Percentiles rank a stretch among this genome's conserved stretches.
phyloP scores from a whole-genome alignment of 108 stramenopile species.

The Mayamaea pseudoterrestris region DNA sequence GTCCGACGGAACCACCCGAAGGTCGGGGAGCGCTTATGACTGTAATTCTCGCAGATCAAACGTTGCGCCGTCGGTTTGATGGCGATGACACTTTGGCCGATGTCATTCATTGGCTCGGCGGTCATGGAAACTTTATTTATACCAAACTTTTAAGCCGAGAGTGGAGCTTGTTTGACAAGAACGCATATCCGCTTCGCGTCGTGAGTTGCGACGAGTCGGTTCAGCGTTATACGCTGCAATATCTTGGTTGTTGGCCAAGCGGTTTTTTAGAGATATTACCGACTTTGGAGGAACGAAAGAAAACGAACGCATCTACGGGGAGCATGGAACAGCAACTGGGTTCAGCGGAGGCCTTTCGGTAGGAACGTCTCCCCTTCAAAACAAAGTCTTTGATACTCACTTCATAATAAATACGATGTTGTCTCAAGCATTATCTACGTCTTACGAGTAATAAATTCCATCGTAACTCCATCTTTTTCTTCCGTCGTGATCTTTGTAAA shows the following conservation, averaged over 20 bases:
- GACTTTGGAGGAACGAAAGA: constrained; percentile 31
- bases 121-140: constrained; percentile 41
- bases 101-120: constrained; percentile 69
- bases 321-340: too few relatives aligned
- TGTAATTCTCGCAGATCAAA: constrained; percentile 27
- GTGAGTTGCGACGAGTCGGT: constrained; percentile 34
- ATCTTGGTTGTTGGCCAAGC: constrained; percentile 68
- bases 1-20: constrained; percentile 53
- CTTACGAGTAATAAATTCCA: too few relatives aligned
- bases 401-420: too few relatives aligned
- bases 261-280: constrained; percentile 57
- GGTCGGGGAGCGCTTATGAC: constrained; percentile 39
- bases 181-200: constrained; percentile 31
- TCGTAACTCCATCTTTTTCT: not conserved
- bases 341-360: too few relatives aligned
- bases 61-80: constrained; percentile 43
- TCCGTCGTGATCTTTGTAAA: not conserved
- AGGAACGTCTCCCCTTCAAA: too few relatives aligned
- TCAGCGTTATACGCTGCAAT: constrained; percentile 46
- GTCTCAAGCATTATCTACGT: too few relatives aligned
- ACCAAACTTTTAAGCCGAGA: constrained; percentile 44
- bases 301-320: too few relatives aligned
- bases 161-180: constrained; percentile 66
- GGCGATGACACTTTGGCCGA: constrained; percentile 71
- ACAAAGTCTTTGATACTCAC: too few relatives aligned